phyloP scores from a whole-genome alignment of 2,329 filamentous ascomycete genomes.

The Sclerotiophoma versabilis region DNA sequence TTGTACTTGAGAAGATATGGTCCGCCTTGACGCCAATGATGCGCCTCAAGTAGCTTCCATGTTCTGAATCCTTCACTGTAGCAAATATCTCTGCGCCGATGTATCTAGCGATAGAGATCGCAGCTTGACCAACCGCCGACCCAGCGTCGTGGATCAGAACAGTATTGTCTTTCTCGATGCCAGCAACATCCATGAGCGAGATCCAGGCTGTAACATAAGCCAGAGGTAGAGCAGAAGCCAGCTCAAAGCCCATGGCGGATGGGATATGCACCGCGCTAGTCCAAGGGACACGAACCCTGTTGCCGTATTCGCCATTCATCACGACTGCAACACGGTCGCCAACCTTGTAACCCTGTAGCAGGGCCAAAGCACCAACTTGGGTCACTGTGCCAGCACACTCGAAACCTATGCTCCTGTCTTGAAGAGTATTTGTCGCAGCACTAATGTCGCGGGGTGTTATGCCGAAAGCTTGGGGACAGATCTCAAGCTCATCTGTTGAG shows the following conservation, averaged over 20 bases:
- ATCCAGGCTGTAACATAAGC: constrained; percentile 26
- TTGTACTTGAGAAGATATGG: constrained; percentile 28
- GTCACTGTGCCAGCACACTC: constrained; percentile 21
- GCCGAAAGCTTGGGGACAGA: constrained; percentile 3
- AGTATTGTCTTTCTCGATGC: constrained; percentile 13
- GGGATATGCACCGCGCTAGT: constrained; percentile 13
- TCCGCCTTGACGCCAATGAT: constrained; percentile 16
- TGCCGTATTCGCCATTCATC: background rate
- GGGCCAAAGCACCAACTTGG: constrained; percentile 2
- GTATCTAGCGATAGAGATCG: background rate
- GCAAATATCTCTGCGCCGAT: constrained; percentile 1
- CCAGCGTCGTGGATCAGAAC: constrained; percentile 43
- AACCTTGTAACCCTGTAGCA: constrained; percentile 1
- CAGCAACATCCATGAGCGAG: constrained; percentile 22
- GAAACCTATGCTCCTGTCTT: constrained; percentile 13
- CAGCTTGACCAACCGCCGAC: constrained; percentile 17
- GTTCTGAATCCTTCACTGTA: background rate
- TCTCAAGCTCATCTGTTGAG: background rate
- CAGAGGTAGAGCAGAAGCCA: constrained; percentile 27
- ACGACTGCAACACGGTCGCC: constrained; percentile 18
- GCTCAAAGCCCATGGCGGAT: constrained; percentile 18
- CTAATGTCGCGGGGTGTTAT: constrained; percentile 4
- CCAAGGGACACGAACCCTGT: background rate
- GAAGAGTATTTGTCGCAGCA: background rate
- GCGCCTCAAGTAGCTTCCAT: constrained; percentile 1